phyloP scores from a whole-genome alignment of 768 basidiomycete species.

The Tylopilus balloui region DNA sequence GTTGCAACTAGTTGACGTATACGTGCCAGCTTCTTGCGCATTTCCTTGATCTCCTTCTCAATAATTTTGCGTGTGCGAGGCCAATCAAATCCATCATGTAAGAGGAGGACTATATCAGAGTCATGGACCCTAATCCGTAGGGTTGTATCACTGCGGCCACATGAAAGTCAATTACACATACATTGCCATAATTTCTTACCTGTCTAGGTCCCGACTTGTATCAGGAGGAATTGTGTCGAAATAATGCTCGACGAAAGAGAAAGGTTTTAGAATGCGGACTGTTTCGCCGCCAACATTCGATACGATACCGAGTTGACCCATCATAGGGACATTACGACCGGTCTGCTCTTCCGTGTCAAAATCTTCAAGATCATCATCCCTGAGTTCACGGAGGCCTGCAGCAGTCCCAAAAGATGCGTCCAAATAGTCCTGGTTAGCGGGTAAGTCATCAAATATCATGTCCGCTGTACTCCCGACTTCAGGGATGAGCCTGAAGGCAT shows the following conservation, averaged over 20 bases:
- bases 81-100: conserved; percentile 98
- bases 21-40: conserved; percentile 79
- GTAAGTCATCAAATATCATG: conserved; percentile 88
- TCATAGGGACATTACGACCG: conserved; percentile 11
- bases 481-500: conserved; percentile 71
- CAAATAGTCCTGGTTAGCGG: conserved; percentile 83
- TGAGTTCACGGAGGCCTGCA: conserved; percentile 67
- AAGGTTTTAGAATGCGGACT: conserved; percentile 64
- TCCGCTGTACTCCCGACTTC: conserved; percentile 79
- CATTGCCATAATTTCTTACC: conserved; percentile 37
- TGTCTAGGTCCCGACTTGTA: conserved; percentile 37
- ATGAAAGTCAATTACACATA: conserved; percentile 3
- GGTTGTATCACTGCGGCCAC: conserved; percentile 43
- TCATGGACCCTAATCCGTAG: conserved; percentile 55
- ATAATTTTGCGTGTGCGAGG: conserved; percentile 76
- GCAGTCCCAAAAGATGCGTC: conserved; percentile 78
- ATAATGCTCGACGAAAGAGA: conserved; percentile 71
- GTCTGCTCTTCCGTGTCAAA: conserved; percentile 40
- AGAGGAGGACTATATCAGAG: conserved; percentile 60
- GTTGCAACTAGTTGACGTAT: conserved; percentile 89
- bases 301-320: conserved; percentile 39
- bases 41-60: conserved; percentile 82
- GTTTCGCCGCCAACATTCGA: conserved; percentile 80
- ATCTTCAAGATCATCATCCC: conserved; percentile 70
- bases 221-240: conserved; percentile 65